Conservation (phyloP, 1,139 yeast genomes). For the Yamadazyma siamensis region DNA sequence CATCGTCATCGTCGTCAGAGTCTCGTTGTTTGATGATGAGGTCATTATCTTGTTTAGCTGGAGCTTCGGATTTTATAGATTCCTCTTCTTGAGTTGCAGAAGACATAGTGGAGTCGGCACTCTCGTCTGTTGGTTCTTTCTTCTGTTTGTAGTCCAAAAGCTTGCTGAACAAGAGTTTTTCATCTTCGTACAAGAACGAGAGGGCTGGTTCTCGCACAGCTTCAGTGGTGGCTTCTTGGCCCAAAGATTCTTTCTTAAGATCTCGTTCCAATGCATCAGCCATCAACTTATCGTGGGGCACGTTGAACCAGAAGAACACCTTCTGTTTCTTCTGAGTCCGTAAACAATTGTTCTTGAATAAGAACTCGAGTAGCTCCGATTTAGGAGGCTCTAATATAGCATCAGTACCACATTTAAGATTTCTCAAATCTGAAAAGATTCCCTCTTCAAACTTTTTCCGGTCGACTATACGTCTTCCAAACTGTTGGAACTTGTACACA, state of each 20-base stretch:
- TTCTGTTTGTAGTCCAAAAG: slow-evolving; percentile 32
- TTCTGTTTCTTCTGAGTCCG: slow-evolving; percentile 96
- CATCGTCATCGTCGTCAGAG: slow-evolving; percentile 53
- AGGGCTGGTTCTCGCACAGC: slow-evolving; percentile 61
- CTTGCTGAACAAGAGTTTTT: slow-evolving; percentile 46
- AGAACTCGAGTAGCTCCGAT: slow-evolving; percentile 78
- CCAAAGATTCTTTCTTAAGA: slow-evolving; percentile 66
- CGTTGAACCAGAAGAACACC: slow-evolving; percentile 95
- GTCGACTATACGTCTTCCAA: slow-evolving; percentile 82
- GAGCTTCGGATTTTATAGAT: no score
- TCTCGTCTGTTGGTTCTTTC: slow-evolving; percentile 10
- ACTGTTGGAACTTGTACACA: slow-evolving; percentile 83
- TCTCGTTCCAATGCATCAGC: slow-evolving; percentile 94
- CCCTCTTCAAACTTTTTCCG: slow-evolving; percentile 97
- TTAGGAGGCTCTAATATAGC: slow-evolving; percentile 88
- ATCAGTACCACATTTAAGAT: slow-evolving; percentile 82
- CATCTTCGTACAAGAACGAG: slow-evolving; percentile 54
- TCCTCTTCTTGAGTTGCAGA: slow-evolving; percentile 7
- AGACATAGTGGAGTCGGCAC: slow-evolving; percentile 8
- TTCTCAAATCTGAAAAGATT: slow-evolving; percentile 84
- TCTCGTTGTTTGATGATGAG: neutral
- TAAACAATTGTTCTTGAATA: slow-evolving; percentile 82
- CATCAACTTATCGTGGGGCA: slow-evolving; percentile 89
- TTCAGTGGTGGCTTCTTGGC: slow-evolving; percentile 58
- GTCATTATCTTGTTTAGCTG: no score